Percentiles rank a stretch among this genome's conserved stretches.
phyloP scores from a whole-genome alignment of 2,329 filamentous ascomycete species.

The Stagonosporopsis chrysanthemi region DNA sequence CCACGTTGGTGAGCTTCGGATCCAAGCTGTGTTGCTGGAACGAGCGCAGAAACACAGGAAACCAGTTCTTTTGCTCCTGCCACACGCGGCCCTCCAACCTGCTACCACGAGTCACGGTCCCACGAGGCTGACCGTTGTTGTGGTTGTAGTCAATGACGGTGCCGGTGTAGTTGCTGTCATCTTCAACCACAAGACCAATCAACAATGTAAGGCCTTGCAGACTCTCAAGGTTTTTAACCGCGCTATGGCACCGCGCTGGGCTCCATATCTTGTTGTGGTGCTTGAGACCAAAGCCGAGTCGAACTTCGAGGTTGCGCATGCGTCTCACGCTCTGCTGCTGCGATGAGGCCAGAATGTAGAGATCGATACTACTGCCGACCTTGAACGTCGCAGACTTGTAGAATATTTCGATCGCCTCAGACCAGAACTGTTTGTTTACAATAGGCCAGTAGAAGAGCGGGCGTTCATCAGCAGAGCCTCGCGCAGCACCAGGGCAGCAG shows the following conservation, averaged over 20 bases:
- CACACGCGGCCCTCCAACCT: constrained; percentile 1
- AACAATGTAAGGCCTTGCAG: constrained; percentile 2
- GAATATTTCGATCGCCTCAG: background rate
- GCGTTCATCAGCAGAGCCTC: background rate
- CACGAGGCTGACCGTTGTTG: background rate
- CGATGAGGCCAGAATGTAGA: constrained; percentile 13
- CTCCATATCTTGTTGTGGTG: constrained; percentile 15
- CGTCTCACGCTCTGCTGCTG: constrained; percentile 11
- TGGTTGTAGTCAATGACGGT: background rate
- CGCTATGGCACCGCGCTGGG: background rate
- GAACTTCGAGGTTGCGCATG: constrained; percentile 9
- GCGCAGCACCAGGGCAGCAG: background rate
- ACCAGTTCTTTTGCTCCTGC: constrained; percentile 1
- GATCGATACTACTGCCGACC: constrained; percentile 6
- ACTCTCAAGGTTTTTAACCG: constrained; percentile 7
- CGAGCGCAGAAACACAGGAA: constrained; percentile 7
- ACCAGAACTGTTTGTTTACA: constrained; percentile 11
- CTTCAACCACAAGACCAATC: constrained; percentile 3
- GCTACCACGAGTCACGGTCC: background rate
- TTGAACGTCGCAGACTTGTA: constrained; percentile 10
- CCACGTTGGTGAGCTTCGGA: background rate
- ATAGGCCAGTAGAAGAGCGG: constrained; percentile 16
- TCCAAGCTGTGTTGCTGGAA: constrained; percentile 6
- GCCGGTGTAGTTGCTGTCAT: constrained; percentile 14
- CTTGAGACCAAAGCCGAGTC: constrained; percentile 9